A percentile compares a stretch with the other conserved stretches of the same genome.
Evolutionary conservation across 2,329 filamentous ascomycete species (phyloP).

Genomic region (Sclerotinia trifoliorum): DNA sequence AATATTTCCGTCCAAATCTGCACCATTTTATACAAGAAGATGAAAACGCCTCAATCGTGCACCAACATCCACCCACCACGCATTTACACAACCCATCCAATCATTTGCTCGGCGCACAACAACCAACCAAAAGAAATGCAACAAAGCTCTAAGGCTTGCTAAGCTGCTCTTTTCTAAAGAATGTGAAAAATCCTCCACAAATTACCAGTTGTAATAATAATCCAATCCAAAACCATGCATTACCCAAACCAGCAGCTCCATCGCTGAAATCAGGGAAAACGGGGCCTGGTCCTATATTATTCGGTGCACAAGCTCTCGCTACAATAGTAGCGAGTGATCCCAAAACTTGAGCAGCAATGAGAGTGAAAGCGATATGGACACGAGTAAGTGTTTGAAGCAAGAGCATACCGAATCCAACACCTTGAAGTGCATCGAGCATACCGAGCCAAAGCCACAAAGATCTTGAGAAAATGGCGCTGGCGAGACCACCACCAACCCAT

Average conservation of each 20-base stretch:
- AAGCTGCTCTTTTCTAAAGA: constrained; percentile 58
- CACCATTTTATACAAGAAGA: constrained; percentile 20
- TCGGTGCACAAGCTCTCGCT: constrained; percentile 58
- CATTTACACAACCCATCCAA: constrained; percentile 9
- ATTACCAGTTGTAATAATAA: constrained; percentile 57
- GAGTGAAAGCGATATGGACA: constrained; percentile 61
- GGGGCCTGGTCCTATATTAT: constrained; percentile 58
- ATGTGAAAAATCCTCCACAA: constrained; percentile 56
- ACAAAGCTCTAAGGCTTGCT: constrained; percentile 47
- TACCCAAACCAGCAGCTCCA: constrained; percentile 14
- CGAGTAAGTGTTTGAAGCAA: constrained; percentile 63
- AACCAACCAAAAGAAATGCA: constrained; percentile 14
- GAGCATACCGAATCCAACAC: constrained; percentile 67
- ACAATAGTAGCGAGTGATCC: constrained; percentile 62
- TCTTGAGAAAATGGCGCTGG: constrained; percentile 56
- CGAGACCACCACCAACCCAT: constrained; percentile 53
- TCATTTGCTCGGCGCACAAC: neutral
- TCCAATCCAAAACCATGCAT: constrained; percentile 47
- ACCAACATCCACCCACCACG: constrained; percentile 11
- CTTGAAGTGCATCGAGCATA: constrained; percentile 62
- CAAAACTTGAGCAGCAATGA: constrained; percentile 60
- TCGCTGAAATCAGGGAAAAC: constrained; percentile 54
- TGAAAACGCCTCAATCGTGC: constrained; percentile 12
- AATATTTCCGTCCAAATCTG: constrained; percentile 12
- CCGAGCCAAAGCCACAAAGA: constrained; percentile 67